Conservation (phyloP, 805 yeast genomes). For the Ogataea minuta region DNA sequence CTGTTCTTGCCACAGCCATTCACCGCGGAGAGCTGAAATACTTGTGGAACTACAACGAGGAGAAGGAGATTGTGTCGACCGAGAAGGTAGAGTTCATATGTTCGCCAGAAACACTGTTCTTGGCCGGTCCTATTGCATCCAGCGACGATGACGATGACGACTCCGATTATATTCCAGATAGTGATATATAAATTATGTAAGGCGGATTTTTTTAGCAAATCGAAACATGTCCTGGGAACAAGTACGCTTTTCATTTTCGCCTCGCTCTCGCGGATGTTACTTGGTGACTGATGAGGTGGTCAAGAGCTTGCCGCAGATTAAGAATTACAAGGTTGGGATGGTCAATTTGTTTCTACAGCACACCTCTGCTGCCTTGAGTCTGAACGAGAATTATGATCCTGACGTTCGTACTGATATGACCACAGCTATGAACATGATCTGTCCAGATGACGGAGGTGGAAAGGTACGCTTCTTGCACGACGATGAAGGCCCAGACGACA, state of each 20-base stretch:
- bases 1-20: slow-evolving; percentile 36
- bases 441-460: slow-evolving; percentile 59
- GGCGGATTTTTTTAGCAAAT: slow-evolving; percentile 1
- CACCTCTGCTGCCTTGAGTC: slow-evolving; percentile 73
- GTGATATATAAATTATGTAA: slow-evolving; percentile 8
- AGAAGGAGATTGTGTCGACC: slow-evolving; percentile 16
- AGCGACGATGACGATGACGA: slow-evolving; percentile 29
- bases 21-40: slow-evolving; percentile 40
- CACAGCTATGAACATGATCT: slow-evolving; percentile 58
- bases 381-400: slow-evolving; percentile 79
- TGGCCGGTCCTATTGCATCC: slow-evolving; percentile 22
- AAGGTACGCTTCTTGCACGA: slow-evolving; percentile 49
- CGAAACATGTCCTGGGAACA: slow-evolving; percentile 51
- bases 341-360: slow-evolving; percentile 71
- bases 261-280: slow-evolving; percentile 67
- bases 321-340: slow-evolving; percentile 58
- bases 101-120: slow-evolving; percentile 26
- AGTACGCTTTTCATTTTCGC: slow-evolving; percentile 48
- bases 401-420: slow-evolving; percentile 73
- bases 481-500: slow-evolving; percentile 81
- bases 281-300: slow-evolving; percentile 67
- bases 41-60: slow-evolving; percentile 41
- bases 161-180: slow-evolving; percentile 18
- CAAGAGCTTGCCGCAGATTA: slow-evolving; percentile 55
- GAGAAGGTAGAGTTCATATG: slow-evolving; percentile 19